phyloP scores from a whole-genome alignment of 148 eudicot species.

The Rhododendron vialii region DNA sequence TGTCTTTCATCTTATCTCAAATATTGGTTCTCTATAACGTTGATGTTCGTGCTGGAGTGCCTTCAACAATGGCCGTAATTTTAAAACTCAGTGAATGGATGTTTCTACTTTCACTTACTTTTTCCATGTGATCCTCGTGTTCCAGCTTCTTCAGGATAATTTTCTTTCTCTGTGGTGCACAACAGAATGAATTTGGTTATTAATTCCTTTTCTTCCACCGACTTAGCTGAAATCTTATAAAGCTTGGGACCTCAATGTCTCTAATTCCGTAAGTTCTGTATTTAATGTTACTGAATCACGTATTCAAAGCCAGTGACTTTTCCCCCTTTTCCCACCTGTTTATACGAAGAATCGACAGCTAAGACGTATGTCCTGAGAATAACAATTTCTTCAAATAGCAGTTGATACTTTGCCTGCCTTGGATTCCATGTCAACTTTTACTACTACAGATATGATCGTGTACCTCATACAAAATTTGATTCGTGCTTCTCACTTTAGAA shows the following conservation, averaged over 20 bases:
- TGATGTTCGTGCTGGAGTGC: constrained; percentile 16
- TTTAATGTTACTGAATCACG: not conserved
- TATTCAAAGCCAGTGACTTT: not conserved
- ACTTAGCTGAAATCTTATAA: not conserved
- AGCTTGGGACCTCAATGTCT: not conserved
- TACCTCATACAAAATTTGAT: not conserved
- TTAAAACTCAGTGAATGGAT: constrained; percentile 9
- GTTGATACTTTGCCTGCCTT: not conserved
- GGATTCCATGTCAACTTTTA: not conserved
- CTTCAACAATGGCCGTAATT: constrained; percentile 7
- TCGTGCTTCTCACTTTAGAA: not conserved
- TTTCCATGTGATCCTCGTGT: constrained; percentile 11
- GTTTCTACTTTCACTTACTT: constrained; percentile 5
- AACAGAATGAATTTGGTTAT: not conserved
- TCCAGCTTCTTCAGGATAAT: not conserved
- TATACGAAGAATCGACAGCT: not conserved
- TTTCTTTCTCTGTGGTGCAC: not conserved
- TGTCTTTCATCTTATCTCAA: constrained; percentile 15
- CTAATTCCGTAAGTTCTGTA: not conserved
- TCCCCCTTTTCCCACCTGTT: not conserved
- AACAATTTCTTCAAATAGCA: not conserved
- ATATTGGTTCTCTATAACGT: constrained; percentile 16
- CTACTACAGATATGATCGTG: not conserved
- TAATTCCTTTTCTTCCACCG: constrained; percentile 6
- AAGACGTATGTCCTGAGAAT: not conserved